These are phyloP conservation scores for Lachnellula occidentalis DNA, from an alignment of 2,329 filamentous ascomycete genomes.

Conservation along the genomic window DNA sequence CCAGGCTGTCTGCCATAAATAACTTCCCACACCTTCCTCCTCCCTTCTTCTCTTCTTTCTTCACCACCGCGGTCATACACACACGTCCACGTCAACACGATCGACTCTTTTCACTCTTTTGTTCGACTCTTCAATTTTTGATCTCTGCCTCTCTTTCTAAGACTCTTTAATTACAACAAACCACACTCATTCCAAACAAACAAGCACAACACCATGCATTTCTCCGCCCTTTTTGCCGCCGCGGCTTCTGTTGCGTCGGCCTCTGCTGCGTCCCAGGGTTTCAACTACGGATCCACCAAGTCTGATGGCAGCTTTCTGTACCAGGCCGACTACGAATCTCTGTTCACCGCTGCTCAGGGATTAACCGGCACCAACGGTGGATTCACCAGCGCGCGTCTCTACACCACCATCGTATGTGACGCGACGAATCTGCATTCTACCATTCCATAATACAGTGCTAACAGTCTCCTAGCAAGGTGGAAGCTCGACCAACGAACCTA, in stretches of 20 bases:
- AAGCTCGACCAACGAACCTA: constrained; percentile 54
- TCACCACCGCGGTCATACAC: background rate
- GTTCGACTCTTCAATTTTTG: background rate
- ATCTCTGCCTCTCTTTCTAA: background rate
- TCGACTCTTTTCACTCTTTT: background rate
- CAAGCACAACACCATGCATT: constrained; percentile 22
- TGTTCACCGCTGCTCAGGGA: constrained; percentile 61
- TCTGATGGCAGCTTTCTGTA: constrained; percentile 53
- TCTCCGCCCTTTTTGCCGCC: constrained; percentile 22
- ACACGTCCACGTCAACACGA: background rate
- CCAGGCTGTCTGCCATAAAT: constrained; percentile 6
- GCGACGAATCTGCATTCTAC: background rate
- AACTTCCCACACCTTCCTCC: background rate
- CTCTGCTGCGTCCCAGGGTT: constrained; percentile 49
- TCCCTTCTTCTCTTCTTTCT: background rate
- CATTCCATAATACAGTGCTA: constrained; percentile 9
- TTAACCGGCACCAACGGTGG: constrained; percentile 55
- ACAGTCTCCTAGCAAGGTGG: constrained; percentile 51
- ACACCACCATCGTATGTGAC: constrained; percentile 51
- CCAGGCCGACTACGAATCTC: constrained; percentile 60
- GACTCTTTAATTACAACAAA: background rate
- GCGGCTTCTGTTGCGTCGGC: constrained; percentile 29
- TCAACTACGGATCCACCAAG: constrained; percentile 62
- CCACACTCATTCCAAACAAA: background rate
- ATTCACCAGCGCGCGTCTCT: constrained; percentile 68